These are phyloP conservation scores for Calonectria ilicicola DNA, from an alignment of 2,329 filamentous ascomycete species.

Conservation along the genomic window DNA sequence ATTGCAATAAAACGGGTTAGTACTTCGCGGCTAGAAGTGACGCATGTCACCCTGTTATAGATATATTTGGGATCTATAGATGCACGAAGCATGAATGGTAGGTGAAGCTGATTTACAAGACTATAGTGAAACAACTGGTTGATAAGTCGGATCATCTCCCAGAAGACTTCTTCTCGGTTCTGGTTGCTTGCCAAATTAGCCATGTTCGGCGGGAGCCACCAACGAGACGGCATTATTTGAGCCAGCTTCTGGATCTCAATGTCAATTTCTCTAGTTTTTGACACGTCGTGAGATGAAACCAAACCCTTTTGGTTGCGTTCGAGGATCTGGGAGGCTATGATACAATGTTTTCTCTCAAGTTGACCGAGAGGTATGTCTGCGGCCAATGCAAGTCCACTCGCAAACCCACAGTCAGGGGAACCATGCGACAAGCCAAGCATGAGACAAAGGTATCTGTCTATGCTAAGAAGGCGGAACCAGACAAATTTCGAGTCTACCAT, in stretches of 20 bases:
- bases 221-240: not conserved
- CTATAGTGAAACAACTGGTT: not conserved
- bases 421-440: not conserved
- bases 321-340: not conserved
- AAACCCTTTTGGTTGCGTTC: not conserved
- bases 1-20: not conserved
- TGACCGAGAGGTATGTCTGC: not conserved
- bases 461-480: constrained; percentile 3
- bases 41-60: not conserved
- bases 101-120: not conserved
- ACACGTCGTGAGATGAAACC: not conserved
- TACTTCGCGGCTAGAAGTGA: not conserved
- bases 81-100: not conserved
- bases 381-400: not conserved
- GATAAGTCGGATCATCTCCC: not conserved
- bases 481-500: not conserved
- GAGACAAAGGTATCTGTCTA: not conserved
- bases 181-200: not conserved
- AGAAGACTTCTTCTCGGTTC: not conserved
- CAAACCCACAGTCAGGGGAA: not conserved
- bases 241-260: not conserved
- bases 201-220: not conserved
- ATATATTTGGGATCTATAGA: not conserved
- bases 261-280: not conserved
- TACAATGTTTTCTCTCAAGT: not conserved